Conservation (phyloP, 768 basidiomycete species). For the Serendipita sp. region DNA sequence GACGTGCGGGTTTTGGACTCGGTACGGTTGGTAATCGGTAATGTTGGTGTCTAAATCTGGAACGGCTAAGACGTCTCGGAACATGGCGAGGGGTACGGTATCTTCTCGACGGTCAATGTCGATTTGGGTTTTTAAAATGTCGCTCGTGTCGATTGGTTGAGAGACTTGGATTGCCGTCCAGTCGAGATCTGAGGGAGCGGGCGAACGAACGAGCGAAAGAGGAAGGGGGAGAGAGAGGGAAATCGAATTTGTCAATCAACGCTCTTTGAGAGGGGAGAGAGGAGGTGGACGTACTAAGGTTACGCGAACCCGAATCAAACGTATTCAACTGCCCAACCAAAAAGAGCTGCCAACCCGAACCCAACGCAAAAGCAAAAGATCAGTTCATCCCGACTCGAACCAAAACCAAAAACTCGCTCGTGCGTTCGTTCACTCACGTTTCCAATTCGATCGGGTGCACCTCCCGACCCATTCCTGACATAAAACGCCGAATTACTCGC, state of each 20-base stretch:
- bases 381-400: too few relatives aligned
- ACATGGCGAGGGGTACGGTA: background rate
- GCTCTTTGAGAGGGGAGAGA: background rate
- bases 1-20: background rate
- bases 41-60: background rate
- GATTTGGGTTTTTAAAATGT: background rate
- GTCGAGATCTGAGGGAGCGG: background rate
- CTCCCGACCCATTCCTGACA: background rate
- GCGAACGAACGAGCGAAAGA: background rate
- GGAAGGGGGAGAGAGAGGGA: background rate
- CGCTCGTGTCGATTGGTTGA: background rate
- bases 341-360: background rate
- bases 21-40: background rate
- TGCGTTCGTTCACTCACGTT: too few relatives aligned
- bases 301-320: background rate
- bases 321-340: background rate
- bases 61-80: background rate
- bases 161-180: background rate
- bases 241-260: background rate
- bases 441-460: too few relatives aligned
- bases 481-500: background rate
- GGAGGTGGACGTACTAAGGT: background rate
- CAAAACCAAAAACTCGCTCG: too few relatives aligned
- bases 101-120: background rate
- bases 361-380: too few relatives aligned